Evolutionary conservation across 306 rosid species (phyloP).

Genomic region (barrel medic (Medicago truncatula)): MtrunA17r5.0-ANR NC_053043.1:9717501-9718000

Average conservation of each 20-base stretch:
- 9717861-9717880: conserved; percentile 30
- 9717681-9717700: too few relatives aligned
- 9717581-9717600: too few relatives aligned
- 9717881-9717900: conserved; percentile 29
- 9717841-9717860: conserved; percentile 15
- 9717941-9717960: conserved; percentile 52
- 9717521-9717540: too few relatives aligned
- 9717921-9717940: conserved; percentile 30
- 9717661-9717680: too few relatives aligned
- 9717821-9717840: neutral
- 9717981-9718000: conserved; percentile 73
- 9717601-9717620: too few relatives aligned
- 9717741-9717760: neutral
- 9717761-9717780: conserved; percentile 9
- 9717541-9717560: too few relatives aligned
- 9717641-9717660: too few relatives aligned
- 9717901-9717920: conserved; percentile 24
- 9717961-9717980: conserved; percentile 76
- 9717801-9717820: neutral
- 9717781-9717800: conserved; percentile 10
- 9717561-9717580: too few relatives aligned
- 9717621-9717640: too few relatives aligned
- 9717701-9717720: too few relatives aligned
- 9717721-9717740: neutral
- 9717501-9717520: too few relatives aligned